Base-by-base conservation (phyloP, 2,329 filamentous ascomycete genomes). In the Colletotrichum tamarilloi region DNA sequence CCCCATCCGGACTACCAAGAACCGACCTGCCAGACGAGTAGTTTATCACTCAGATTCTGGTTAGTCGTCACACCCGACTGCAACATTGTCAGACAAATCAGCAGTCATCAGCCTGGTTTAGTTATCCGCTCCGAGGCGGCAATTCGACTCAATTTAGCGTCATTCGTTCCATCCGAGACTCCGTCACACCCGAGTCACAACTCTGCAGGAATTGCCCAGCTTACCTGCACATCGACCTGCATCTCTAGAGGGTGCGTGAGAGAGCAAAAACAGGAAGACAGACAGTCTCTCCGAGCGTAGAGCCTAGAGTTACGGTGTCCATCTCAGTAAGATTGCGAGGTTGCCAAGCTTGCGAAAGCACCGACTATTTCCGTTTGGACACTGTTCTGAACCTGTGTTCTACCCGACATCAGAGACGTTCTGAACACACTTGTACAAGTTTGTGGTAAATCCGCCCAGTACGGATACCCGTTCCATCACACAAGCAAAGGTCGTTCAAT, bases 321-420 rank as follows among this genome's bases (percentile, higher is more conserved):
- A 35, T 26, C 49, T n/a, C 16, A 14, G 14, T 32, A 38, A 56
- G 22, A n/a, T 49, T 38, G 24, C 38, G 19, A 42, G n/a, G 35
- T 42, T 46, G 5, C 12, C n/a, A 38, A 38, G 28, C 30, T 59
- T 30, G 42, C 55, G 30, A 56, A 24, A 62, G 55, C 19, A 57
- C 64, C 52, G 64, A 68, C 52, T 35, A 62, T 68, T 49, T 68
- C 68, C 64, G 57, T 72, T 72, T 60, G 35, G 64, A 58, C 42
- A 22, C 4, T 49, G 19, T 49, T 26, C 32, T 26, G n/a, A 24
- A 60, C 16, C 30, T 28, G 62, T 63, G n/a, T 38, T 16, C 30
- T 38, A 4, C 38, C 38, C 62, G 14, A 55, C 49, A 49, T 49
- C 19, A 49, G 62, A 38, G 49, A 64, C 62, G 35, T 9, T 28